Percentiles rank a stretch among this genome's conserved stretches.
phyloP scores from a whole-genome alignment of 176 grass and related monocot genomes.

The Dendrocalamus sinicus region DNA sequence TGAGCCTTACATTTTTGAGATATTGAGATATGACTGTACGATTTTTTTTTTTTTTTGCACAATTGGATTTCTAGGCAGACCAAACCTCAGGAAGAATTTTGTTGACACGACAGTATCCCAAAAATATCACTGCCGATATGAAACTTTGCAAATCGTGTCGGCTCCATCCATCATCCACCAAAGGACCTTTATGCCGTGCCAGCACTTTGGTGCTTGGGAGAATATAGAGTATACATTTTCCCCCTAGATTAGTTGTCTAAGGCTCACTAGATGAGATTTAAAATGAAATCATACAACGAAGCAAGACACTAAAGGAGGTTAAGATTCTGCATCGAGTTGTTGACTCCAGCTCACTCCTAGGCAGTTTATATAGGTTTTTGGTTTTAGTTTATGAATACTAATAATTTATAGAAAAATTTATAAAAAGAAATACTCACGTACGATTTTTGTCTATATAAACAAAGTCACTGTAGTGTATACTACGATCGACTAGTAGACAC shows the following conservation, averaged over 20 bases:
- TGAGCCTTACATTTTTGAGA: too few relatives aligned
- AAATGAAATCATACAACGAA: slow-evolving; percentile 9
- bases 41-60: not conserved
- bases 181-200: slow-evolving; percentile 32
- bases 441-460: too few relatives aligned
- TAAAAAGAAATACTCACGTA: too few relatives aligned
- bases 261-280: slow-evolving; percentile 12
- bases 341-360: slow-evolving; percentile 33
- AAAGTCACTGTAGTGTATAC: too few relatives aligned
- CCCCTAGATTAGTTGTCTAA: not conserved
- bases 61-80: slow-evolving; percentile 1
- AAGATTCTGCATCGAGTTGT: slow-evolving; percentile 36
- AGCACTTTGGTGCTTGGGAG: slow-evolving; percentile 32
- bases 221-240: slow-evolving; percentile 12
- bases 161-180: slow-evolving; percentile 23
- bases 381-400: too few relatives aligned
- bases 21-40: too few relatives aligned
- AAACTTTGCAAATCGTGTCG: slow-evolving; percentile 4
- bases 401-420: too few relatives aligned
- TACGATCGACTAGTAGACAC: too few relatives aligned
- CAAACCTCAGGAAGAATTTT: slow-evolving; percentile 17
- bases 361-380: too few relatives aligned
- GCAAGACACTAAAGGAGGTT: slow-evolving; percentile 27
- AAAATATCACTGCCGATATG: not conserved
- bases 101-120: not conserved